These are phyloP conservation scores for Chaetothyriales sp. DNA, from an alignment of 2,329 filamentous ascomycete genomes.

Conservation along the genomic window DNA sequence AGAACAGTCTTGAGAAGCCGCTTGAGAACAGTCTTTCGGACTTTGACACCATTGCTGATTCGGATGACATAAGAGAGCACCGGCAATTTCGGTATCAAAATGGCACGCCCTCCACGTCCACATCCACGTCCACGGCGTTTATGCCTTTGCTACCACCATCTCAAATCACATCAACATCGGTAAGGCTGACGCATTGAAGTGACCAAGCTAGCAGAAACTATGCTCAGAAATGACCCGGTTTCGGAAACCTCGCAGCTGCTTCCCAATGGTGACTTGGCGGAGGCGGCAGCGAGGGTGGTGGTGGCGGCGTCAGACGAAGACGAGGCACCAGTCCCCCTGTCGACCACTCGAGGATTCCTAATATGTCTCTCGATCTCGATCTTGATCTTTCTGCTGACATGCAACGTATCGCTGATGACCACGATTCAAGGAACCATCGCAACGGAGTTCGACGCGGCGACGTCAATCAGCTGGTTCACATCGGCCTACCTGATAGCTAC, in stretches of 20 bases:
- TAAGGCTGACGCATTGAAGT: not conserved
- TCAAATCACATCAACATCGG: not conserved
- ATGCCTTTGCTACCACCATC: not conserved
- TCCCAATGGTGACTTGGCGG: not conserved
- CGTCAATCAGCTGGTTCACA: constrained; percentile 64
- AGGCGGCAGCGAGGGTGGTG: no score
- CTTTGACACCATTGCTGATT: not conserved
- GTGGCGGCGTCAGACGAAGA: not conserved
- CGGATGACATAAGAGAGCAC: not conserved
- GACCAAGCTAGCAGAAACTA: not conserved
- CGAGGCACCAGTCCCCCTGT: constrained; percentile 1
- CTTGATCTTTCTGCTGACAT: constrained; percentile 16
- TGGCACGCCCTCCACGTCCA: not conserved
- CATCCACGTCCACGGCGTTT: not conserved
- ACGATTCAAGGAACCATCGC: constrained; percentile 68
- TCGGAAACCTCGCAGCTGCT: not conserved
- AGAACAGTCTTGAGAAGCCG: no score
- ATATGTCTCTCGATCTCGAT: constrained; percentile 14
- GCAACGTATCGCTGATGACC: constrained; percentile 65
- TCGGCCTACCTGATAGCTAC: constrained; percentile 55
- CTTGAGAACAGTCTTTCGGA: not conserved
- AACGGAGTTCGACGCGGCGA: constrained; percentile 57
- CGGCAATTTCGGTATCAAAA: not conserved
- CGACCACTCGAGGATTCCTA: constrained; percentile 5
- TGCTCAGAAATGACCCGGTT: not conserved